phyloP scores from a whole-genome alignment of 2,329 filamentous ascomycete genomes.

The Colletotrichum salicis region DNA sequence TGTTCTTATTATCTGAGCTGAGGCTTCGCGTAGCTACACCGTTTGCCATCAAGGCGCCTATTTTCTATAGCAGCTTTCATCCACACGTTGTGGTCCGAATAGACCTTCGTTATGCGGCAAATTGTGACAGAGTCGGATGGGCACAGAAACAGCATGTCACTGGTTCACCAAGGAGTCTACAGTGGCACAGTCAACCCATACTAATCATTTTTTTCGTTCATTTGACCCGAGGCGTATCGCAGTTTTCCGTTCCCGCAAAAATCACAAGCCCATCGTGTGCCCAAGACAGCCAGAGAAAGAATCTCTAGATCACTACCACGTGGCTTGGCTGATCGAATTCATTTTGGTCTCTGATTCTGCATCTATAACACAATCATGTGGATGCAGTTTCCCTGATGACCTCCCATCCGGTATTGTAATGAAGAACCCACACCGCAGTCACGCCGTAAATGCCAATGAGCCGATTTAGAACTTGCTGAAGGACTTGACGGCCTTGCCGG shows the following conservation, averaged over 20 bases:
- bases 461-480: slow-evolving; percentile 96
- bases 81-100: not conserved
- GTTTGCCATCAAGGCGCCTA: not conserved
- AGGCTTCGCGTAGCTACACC: not conserved
- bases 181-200: slow-evolving; percentile 14
- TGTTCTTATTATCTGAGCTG: not conserved
- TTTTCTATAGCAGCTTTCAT: too few relatives aligned
- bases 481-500: slow-evolving; percentile 95
- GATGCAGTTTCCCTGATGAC: slow-evolving; percentile 39
- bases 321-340: slow-evolving; percentile 44
- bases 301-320: slow-evolving; percentile 48
- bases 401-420: slow-evolving; percentile 41
- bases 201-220: slow-evolving; percentile 36
- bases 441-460: slow-evolving; percentile 66
- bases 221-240: slow-evolving; percentile 35
- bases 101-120: not conserved
- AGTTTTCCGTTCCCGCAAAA: slow-evolving; percentile 36
- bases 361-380: slow-evolving; percentile 57
- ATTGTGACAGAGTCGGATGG: not conserved
- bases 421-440: slow-evolving; percentile 56
- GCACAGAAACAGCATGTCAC: not conserved
- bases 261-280: slow-evolving; percentile 35
- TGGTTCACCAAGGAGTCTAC: not conserved
- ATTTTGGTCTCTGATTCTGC: slow-evolving; percentile 44
- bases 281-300: slow-evolving; percentile 32